Base-by-base conservation (phyloP, 495 filamentous ascomycete genomes). In the Aspergillus bertholletiae region DNA sequence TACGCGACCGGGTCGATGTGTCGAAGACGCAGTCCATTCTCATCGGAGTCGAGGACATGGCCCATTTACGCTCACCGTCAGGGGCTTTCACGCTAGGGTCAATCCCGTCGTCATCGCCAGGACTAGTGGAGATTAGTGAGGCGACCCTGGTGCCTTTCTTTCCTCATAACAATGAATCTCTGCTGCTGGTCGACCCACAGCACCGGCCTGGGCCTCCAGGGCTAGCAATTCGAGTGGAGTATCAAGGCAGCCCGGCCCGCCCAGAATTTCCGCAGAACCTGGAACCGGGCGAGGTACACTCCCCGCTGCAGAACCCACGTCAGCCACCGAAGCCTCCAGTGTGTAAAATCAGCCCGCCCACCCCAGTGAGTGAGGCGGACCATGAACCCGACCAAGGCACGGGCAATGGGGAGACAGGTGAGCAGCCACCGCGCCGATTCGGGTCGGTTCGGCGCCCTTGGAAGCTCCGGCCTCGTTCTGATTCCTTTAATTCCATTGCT, bases 81-180 rank as follows among this genome's bases (percentile, higher is more conserved):
- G 58, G 74, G 34, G 72, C 73, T 17, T 76, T 71, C 39, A 78
- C 76, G 1, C 72, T 72, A 7, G 67, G 69, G 49, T 82, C 79
- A 15, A 69, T 82, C 39, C 72, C 74, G 7, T 80, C 79, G 1
- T 77, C 72, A 13, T 80, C 77, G 7, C 78, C 78, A 0, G 78
- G 78, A 1, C 72, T 73, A 0, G 59, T 80, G n/a, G 79, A 82
- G 51, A 75, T 82, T 40, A 75, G 83, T 43, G 90, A 96, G 71
- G 92, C 91, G 12, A 85, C 84, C 55, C 88, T 88, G 17, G 84
- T 96, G 43, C 86, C 83, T 54, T 86, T 96, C 30, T 94, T 87
- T 63, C 85, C 90, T 2, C 92, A 96, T 66, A 89, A 91, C 64
- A 96, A 96, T 57, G 84, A 85, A 54, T 93, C 89, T 3, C 75